Conservation (phyloP, 768 basidiomycete genomes). For the Leucosporidium scottii region DNA sequence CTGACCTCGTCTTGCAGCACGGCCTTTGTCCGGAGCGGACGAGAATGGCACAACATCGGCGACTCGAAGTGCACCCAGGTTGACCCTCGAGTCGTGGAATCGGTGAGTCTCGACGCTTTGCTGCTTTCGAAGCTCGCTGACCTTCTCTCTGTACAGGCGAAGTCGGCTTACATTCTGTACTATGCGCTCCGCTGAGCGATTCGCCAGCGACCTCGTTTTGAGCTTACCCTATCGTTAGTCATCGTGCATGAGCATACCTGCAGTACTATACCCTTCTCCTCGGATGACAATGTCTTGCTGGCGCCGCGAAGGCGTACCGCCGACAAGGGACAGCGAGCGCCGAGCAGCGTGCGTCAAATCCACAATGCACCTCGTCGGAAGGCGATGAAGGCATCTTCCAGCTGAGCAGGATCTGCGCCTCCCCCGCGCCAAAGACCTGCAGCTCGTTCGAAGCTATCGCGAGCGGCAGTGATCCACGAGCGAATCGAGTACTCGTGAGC, state of each 20-base stretch:
- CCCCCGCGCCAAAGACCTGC: not conserved
- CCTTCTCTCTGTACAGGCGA: slow-evolving; percentile 17
- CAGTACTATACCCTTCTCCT: not conserved
- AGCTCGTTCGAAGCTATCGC: slow-evolving; percentile 4
- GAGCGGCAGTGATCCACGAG: slow-evolving; percentile 12
- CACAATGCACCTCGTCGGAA: slow-evolving; percentile 20
- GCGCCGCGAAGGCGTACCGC: too few relatives aligned
- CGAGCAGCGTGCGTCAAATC: too few relatives aligned
- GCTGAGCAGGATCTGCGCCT: not conserved
- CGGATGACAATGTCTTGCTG: too few relatives aligned
- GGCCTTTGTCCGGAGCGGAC: slow-evolving; percentile 76
- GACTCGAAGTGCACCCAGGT: slow-evolving; percentile 76
- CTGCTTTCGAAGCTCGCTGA: slow-evolving; percentile 1
- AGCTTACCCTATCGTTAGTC: too few relatives aligned
- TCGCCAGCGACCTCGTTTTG: too few relatives aligned
- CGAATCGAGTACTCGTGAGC: slow-evolving; percentile 21
- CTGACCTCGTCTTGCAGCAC: slow-evolving; percentile 53
- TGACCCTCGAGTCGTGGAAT: slow-evolving; percentile 66
- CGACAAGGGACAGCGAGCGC: too few relatives aligned
- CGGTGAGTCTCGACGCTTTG: slow-evolving; percentile 3
- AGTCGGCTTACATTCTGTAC: slow-evolving; percentile 41
- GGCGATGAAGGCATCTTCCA: slow-evolving; percentile 17
- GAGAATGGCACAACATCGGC: slow-evolving; percentile 88
- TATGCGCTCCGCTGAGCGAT: slow-evolving; percentile 31
- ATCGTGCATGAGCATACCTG: not conserved